A percentile compares a stretch with the other conserved stretches of the same genome.
Evolutionary conservation across 2,329 filamentous ascomycete species (phyloP).

Genomic region (Plectosphaerella plurivora): DNA sequence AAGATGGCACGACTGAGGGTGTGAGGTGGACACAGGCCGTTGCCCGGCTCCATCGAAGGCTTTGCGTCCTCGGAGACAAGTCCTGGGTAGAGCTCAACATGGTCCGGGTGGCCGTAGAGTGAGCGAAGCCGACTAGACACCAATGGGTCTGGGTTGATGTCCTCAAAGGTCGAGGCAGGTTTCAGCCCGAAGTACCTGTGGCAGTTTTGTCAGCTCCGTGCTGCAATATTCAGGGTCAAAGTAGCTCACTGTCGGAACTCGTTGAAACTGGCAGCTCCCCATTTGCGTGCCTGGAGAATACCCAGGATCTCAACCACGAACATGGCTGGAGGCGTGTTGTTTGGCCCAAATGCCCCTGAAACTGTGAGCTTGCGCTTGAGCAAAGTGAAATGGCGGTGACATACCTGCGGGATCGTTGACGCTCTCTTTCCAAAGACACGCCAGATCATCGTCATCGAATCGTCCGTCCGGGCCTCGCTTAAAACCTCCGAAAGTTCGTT

Average conservation of each 20-base stretch:
- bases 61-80: constrained; percentile 34
- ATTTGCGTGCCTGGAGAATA: constrained; percentile 53
- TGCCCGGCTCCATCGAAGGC: constrained; percentile 39
- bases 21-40: constrained; percentile 42
- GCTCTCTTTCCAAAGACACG: constrained; percentile 44
- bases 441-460: constrained; percentile 49
- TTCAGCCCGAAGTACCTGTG: constrained; percentile 48
- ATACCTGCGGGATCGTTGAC: constrained; percentile 40
- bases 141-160: constrained; percentile 51
- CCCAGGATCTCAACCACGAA: constrained; percentile 55
- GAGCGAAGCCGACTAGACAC: constrained; percentile 44
- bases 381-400: no score
- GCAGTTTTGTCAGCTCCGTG: background rate
- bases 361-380: constrained; percentile 12
- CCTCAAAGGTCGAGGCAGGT: constrained; percentile 51
- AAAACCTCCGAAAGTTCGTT: constrained; percentile 47
- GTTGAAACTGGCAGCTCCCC: constrained; percentile 56
- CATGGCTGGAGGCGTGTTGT: constrained; percentile 52
- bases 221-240: no score
- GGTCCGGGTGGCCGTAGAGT: constrained; percentile 57
- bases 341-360: constrained; percentile 40
- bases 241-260: constrained; percentile 47
- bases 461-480: constrained; percentile 44
- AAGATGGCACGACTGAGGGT: constrained; percentile 49
- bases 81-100: constrained; percentile 59